phyloP scores from a whole-genome alignment of 176 grass and related monocot species.

The Carex pumila region DNA sequence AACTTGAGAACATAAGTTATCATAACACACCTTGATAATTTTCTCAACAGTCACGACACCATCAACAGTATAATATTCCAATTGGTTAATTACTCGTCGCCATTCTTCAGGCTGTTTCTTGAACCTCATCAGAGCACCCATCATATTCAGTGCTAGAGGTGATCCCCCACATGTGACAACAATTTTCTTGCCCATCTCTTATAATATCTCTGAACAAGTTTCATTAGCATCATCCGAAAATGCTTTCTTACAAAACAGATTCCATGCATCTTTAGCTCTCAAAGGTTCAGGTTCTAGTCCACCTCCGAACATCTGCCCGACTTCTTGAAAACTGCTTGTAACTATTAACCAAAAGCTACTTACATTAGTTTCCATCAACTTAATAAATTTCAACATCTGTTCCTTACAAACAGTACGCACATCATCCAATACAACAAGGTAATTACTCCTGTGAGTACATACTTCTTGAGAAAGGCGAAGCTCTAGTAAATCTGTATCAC shows the following conservation, averaged over 20 bases:
- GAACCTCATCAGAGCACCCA: not conserved
- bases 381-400: too few species aligned
- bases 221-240: not conserved
- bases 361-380: too few species aligned
- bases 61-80: not conserved
- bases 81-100: constrained; percentile 8
- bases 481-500: not conserved
- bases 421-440: not conserved
- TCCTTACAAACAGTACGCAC: not conserved
- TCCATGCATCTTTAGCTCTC: not conserved
- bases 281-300: not conserved
- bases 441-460: not conserved
- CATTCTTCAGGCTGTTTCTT: not conserved
- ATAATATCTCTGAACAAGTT: not conserved
- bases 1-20: constrained; percentile 14
- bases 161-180: not conserved
- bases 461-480: not conserved
- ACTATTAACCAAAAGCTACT: too few species aligned
- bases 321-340: too few species aligned
- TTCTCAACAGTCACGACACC: not conserved
- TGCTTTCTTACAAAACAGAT: not conserved
- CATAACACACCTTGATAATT: not conserved
- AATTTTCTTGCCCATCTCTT: not conserved
- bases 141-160: constrained; percentile 12
- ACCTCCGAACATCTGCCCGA: not conserved